These are phyloP conservation scores for Alnus glutinosa DNA, from an alignment of 306 rosid species.

Conservation along the genomic window DNA sequence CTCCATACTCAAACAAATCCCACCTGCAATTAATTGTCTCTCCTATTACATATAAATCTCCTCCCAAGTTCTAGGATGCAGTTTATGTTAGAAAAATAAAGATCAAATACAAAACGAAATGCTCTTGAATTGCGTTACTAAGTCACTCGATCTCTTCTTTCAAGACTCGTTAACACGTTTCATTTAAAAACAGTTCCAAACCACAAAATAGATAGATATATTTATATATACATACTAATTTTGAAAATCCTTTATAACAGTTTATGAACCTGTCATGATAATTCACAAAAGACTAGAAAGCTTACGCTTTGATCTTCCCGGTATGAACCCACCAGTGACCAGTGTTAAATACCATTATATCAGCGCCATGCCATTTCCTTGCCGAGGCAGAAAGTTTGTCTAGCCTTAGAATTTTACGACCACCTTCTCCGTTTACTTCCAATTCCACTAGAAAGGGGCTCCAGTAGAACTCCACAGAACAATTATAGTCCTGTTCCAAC, in stretches of 20 bases:
- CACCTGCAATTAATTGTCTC: constrained; percentile 27
- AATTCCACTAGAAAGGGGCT: constrained; percentile 50
- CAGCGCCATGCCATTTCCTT: constrained; percentile 37
- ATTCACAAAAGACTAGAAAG: background rate
- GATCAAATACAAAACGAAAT: no score
- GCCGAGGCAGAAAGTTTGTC: constrained; percentile 29
- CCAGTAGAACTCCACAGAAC: constrained; percentile 51
- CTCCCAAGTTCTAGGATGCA: background rate
- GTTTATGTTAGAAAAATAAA: no score
- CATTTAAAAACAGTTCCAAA: no score
- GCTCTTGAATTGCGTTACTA: no score
- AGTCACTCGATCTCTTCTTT: no score
- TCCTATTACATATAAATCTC: background rate
- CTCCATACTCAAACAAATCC: constrained; percentile 27
- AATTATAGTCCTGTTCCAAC: constrained; percentile 36
- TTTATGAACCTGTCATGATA: background rate
- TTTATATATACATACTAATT: no score
- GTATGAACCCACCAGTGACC: constrained; percentile 52
- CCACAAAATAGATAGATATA: no score
- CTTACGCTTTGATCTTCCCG: constrained; percentile 42
- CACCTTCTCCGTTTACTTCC: constrained; percentile 18
- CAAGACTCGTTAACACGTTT: no score
- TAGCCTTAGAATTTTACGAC: constrained; percentile 33
- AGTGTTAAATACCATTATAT: constrained; percentile 51
- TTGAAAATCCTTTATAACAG: background rate